phyloP scores from a whole-genome alignment of 192 early-diverging fungal genomes.

The Coemansia sp. region DNA sequence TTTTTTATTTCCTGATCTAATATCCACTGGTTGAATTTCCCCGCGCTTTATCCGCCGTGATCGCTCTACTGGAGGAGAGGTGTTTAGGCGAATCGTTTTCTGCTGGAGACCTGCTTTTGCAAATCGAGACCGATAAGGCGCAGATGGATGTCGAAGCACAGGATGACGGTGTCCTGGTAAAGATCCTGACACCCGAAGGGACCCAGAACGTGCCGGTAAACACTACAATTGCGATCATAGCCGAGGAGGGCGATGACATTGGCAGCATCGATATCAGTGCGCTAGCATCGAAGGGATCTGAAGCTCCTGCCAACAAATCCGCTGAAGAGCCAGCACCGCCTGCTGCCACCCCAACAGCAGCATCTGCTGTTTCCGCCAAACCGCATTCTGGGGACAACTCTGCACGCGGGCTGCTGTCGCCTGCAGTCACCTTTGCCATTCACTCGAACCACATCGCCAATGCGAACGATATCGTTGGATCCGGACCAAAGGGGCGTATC shows the following conservation, averaged over 20 bases:
- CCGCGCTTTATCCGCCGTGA: background rate
- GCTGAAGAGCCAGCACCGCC: conserved; percentile 5
- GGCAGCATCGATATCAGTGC: conserved; percentile 72
- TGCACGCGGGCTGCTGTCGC: conserved; percentile 33
- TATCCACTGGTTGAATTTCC: background rate
- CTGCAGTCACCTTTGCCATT: conserved; percentile 51
- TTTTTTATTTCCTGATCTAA: conserved; percentile 1
- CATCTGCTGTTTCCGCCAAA: conserved; percentile 27
- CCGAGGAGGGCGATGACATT: conserved; percentile 88
- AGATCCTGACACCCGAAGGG: conserved; percentile 77
- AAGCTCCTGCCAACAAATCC: background rate
- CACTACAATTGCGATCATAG: conserved; percentile 79
- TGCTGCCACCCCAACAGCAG: conserved; percentile 15
- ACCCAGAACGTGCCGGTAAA: conserved; percentile 73
- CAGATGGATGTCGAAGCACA: conserved; percentile 99
- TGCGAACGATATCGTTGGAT: conserved; percentile 46
- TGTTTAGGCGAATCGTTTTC: conserved; percentile 76
- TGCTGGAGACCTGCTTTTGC: conserved; percentile 89
- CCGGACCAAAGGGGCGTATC: conserved; percentile 72
- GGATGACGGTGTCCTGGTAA: conserved; percentile 95
- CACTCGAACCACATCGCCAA: conserved; percentile 51
- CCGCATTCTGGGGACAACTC: conserved; percentile 19
- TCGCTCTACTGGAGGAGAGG: background rate
- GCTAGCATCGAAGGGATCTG: conserved; percentile 12
- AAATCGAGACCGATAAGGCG: conserved; percentile 99